Conservation (phyloP, 257 asterid species). For the Capsicum baccatum region DNA sequence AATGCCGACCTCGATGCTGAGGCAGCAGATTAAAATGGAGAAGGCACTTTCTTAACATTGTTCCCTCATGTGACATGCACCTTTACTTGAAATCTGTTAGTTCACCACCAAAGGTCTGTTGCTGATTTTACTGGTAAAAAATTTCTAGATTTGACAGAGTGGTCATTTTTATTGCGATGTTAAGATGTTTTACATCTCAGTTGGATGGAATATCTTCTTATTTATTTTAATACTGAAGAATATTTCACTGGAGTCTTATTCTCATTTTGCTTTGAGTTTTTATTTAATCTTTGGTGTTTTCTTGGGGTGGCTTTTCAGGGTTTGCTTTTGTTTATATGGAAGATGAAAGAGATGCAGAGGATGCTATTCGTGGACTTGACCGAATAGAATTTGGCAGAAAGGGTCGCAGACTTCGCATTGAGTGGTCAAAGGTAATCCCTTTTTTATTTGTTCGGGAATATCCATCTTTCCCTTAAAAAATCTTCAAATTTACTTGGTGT, state of each 20-base stretch:
- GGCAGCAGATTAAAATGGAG: conserved; percentile 65
- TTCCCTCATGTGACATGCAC: conserved; percentile 64
- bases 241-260: conserved; percentile 32
- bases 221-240: conserved; percentile 21
- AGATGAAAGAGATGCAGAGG: conserved; percentile 89
- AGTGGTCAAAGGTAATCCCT: conserved; percentile 81
- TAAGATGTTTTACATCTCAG: conserved; percentile 41
- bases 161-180: conserved; percentile 46
- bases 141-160: conserved; percentile 48
- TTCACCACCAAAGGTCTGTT: conserved; percentile 71
- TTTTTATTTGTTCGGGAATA: neutral
- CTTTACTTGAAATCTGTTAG: conserved; percentile 64
- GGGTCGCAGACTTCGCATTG: conserved; percentile 89
- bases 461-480: neutral
- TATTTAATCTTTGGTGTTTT: neutral
- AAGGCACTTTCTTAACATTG: conserved; percentile 58
- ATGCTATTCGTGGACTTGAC: conserved; percentile 86
- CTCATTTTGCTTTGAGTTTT: neutral
- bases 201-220: conserved; percentile 29
- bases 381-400: conserved; percentile 78
- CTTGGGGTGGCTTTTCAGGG: conserved; percentile 4
- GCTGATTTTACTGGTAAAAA: conserved; percentile 54
- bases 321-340: conserved; percentile 84
- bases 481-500: neutral
- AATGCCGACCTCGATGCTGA: conserved; percentile 62